Evolutionary conservation across 164 flowering plant species (phyloP), one percentile per base, ranked within the genome.

Genomic region (Chloranthus sessilifolius): DNA sequence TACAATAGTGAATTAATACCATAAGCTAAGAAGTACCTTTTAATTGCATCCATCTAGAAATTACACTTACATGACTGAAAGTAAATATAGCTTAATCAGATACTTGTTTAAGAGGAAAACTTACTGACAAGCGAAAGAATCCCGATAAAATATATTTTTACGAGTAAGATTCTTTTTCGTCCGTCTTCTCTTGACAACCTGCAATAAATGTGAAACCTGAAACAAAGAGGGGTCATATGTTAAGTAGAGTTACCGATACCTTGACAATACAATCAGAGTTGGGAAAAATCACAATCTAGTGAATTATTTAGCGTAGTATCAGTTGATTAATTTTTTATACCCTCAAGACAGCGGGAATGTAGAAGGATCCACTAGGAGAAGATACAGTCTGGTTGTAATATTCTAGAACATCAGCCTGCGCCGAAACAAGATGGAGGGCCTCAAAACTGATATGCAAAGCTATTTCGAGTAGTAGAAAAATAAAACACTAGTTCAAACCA

Each of bases 361-460:
- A 74, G 71, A 69, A 88, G 54, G 82, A 80, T 56, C 96, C 94
- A 56, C 69, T 73, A 26, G 92, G 78, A 36, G 96, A 82, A 52
- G 73, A 74, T n/a, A 88, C 84, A 29, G 94, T 79, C 69, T 75
- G 82, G 63, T 82, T 90, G 67, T 88, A 88, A 61, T 88, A 88
- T 65, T 88, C 96, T 38, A 88, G 71, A 27, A 88, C 94, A 73
- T 88, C 96, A 47, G 90, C 96, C 96, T 88, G 88, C 53, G 53
- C 8, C 22, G 34, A 50, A 67, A 47, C 31, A 58, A 50, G 42
- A 47, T 48, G 28, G n/a, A n/a, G 72, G 29, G 40, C 5, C 7
- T 55, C 29, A 31, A 51, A n/a, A n/a, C n/a, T n/a, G n/a, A n/a
- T n/a, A n/a, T n/a, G n/a, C n/a, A n/a, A n/a, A n/a, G n/a, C n/a